These are phyloP conservation scores for Coriaria nepalensis DNA, from an alignment of 306 rosid genomes.

Conservation along the genomic window DNA sequence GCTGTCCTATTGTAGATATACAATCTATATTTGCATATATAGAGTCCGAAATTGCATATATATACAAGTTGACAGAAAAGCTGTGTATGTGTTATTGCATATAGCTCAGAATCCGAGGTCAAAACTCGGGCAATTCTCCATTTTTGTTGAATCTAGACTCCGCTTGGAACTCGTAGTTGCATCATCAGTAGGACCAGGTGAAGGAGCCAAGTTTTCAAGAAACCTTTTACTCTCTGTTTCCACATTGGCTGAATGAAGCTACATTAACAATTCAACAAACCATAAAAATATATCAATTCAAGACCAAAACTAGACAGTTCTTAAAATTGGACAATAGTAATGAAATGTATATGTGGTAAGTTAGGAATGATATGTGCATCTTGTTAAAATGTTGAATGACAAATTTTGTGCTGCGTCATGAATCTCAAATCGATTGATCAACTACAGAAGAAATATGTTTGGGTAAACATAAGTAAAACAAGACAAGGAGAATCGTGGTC, in stretches of 20 bases:
- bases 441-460: conserved; percentile 2
- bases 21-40: no score
- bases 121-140: conserved; percentile 43
- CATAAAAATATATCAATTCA: conserved; percentile 8
- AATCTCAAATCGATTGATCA: conserved; percentile 1
- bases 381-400: no score
- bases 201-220: conserved; percentile 19
- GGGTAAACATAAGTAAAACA: no score
- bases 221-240: conserved; percentile 20
- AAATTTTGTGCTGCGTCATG: no score
- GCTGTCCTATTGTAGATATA: no score
- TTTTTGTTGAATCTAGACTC: conserved; percentile 18
- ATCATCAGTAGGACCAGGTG: conserved; percentile 17
- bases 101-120: conserved; percentile 54
- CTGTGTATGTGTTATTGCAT: no score
- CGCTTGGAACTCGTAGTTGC: conserved; percentile 22
- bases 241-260: conserved; percentile 21
- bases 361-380: no score
- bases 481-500: conserved; percentile 11
- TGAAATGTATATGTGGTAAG: conserved; percentile 1
- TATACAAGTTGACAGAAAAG: no score
- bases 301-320: conserved; percentile 10
- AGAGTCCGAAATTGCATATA: no score
- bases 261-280: neutral
- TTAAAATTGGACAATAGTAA: conserved; percentile 4